A percentile compares a stretch with the other conserved stretches of the same genome.
phyloP scores from a whole-genome alignment of 306 rosid genomes.

The Rubus parviflorus region DNA sequence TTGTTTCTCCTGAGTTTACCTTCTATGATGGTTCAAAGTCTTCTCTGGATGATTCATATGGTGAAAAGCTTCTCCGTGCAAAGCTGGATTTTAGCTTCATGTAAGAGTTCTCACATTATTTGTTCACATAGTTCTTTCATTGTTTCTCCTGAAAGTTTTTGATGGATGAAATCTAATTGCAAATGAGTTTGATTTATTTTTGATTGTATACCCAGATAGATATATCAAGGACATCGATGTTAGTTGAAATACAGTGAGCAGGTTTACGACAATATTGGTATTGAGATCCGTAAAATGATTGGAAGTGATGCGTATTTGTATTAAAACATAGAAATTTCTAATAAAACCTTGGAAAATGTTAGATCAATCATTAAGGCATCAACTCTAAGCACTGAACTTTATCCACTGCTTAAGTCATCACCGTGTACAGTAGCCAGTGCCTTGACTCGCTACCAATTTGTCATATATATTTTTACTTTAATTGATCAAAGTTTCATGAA shows the following conservation, averaged over 20 bases:
- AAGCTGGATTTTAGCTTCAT: constrained; percentile 95
- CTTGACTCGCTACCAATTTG: not conserved
- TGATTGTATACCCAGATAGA: not conserved
- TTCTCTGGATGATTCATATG: constrained; percentile 73
- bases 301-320: not conserved
- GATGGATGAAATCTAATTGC: not conserved
- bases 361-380: not conserved
- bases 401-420: not conserved
- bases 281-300: not conserved
- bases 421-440: not conserved
- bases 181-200: not conserved
- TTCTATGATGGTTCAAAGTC: constrained; percentile 96
- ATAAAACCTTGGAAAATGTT: not conserved
- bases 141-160: not conserved
- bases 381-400: not conserved
- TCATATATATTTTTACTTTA: not conserved
- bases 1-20: constrained; percentile 90
- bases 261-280: not conserved
- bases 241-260: not conserved
- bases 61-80: constrained; percentile 98
- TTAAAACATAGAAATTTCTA: not conserved
- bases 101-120: constrained; percentile 43
- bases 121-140: not conserved
- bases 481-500: not conserved
- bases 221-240: not conserved